These are phyloP conservation scores for Neoscytalidium dimidiatum DNA, from an alignment of 2,329 filamentous ascomycete species.

Conservation along the genomic window DNA sequence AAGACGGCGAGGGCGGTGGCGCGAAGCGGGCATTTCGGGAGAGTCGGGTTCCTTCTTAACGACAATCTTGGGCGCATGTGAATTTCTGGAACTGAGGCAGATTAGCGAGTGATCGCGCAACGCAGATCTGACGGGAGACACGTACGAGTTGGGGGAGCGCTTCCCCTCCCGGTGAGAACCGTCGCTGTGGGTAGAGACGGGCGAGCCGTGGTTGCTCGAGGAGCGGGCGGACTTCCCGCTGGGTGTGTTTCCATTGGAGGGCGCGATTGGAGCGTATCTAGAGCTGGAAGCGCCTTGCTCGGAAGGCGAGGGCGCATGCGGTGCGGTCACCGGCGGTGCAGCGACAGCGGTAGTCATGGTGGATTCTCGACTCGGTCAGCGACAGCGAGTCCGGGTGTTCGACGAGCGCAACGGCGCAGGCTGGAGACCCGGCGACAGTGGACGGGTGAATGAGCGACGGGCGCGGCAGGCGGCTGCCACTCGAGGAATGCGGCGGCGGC, in stretches of 20 bases:
- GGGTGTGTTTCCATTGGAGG: slow-evolving; percentile 41
- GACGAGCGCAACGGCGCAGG: neutral
- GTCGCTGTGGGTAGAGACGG: slow-evolving; percentile 30
- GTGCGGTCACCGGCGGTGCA: slow-evolving; percentile 41
- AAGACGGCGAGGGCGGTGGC: slow-evolving; percentile 74
- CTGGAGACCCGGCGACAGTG: slow-evolving; percentile 15
- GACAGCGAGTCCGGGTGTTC: neutral
- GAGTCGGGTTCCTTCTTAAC: slow-evolving; percentile 96
- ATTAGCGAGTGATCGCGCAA: neutral
- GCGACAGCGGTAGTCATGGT: slow-evolving; percentile 52
- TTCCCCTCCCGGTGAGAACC: slow-evolving; percentile 50
- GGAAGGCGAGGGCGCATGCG: slow-evolving; percentile 40
- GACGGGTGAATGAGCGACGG: slow-evolving; percentile 27
- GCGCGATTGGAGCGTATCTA: slow-evolving; percentile 46
- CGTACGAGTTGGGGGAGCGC: slow-evolving; percentile 55
- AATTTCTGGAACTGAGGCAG: slow-evolving; percentile 53
- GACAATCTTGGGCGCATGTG: slow-evolving; percentile 72
- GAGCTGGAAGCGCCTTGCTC: slow-evolving; percentile 25
- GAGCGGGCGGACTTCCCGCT: slow-evolving; percentile 36
- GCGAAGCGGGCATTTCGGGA: slow-evolving; percentile 72
- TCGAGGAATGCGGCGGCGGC: neutral
- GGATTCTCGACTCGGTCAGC: slow-evolving; percentile 17
- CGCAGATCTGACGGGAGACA: slow-evolving; percentile 23
- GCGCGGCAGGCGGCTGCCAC: slow-evolving; percentile 21
- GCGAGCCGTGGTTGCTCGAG: slow-evolving; percentile 41